These are phyloP conservation scores for Mucor circinelloides DNA, from an alignment of 371 early-diverging fungal genomes.

Conservation along the genomic window DNA sequence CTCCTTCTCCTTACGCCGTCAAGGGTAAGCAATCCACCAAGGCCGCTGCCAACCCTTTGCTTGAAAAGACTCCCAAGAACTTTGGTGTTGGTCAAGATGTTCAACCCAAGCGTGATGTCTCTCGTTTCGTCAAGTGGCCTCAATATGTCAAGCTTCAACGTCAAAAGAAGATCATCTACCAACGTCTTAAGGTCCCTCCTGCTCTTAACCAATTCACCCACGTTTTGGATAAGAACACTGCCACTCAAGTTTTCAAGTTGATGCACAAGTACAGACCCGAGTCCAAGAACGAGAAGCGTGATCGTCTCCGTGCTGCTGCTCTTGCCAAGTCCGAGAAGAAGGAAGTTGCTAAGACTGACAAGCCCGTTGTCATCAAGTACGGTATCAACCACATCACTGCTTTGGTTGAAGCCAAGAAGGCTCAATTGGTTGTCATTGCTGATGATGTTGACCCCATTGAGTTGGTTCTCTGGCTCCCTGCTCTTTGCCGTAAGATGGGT, in stretches of 20 bases:
- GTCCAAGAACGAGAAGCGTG: slow-evolving; percentile 94
- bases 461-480: slow-evolving; percentile 98
- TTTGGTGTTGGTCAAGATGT: slow-evolving; percentile 94
- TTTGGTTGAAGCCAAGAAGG: slow-evolving; percentile 98
- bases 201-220: slow-evolving; percentile 99
- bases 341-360: slow-evolving; percentile 87
- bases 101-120: slow-evolving; percentile 94
- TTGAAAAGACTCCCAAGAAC: slow-evolving; percentile 91
- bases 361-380: slow-evolving; percentile 97
- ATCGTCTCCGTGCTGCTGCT: slow-evolving; percentile 87
- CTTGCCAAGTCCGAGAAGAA: slow-evolving; percentile 85
- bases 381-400: slow-evolving; percentile 99
- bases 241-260: slow-evolving; percentile 96
- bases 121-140: slow-evolving; percentile 98
- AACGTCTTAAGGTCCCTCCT: slow-evolving; percentile 99
- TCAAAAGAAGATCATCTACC: slow-evolving; percentile 94
- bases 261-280: slow-evolving; percentile 99
- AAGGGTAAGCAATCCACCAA: slow-evolving; percentile 69
- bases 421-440: slow-evolving; percentile 98
- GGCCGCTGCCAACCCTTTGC: slow-evolving; percentile 82
- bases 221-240: slow-evolving; percentile 96
- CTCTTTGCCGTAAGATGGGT: slow-evolving; percentile 99
- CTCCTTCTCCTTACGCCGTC: slow-evolving; percentile 83
- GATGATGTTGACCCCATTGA: slow-evolving; percentile 99
- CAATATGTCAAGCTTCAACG: slow-evolving; percentile 96